Evolutionary conservation across 192 early-diverging fungal genomes (phyloP), one percentile per base, ranked within the genome.

Genomic region (Backusella tarrabulga): DNA sequence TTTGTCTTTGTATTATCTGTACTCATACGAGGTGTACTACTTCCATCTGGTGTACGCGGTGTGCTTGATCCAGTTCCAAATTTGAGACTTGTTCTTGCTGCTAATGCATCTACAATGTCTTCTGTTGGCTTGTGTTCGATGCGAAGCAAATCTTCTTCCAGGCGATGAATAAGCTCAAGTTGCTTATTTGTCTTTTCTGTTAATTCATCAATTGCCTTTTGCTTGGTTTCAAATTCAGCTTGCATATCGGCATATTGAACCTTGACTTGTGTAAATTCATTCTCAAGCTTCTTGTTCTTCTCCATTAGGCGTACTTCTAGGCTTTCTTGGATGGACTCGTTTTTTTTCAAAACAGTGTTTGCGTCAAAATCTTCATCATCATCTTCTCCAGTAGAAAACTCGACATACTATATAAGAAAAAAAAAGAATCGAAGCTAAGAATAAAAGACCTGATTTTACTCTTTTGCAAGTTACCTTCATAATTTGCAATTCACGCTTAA

Each of bases 401-500:
- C 93, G 5, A 94, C 89, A 85, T 91, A 88, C 86, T 87, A 72
- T 19, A 29, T 29, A 52, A 7, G 34, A 34, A 66, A 15, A 21
- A 21, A 29, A 29, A 34, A 34, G 6, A 32, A 32, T 32, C 29
- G 29, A 29, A 34, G 26, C 34, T 32, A n/a, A 34, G 17, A 15
- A 32, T 35, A 36, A 50, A 35, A 8, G 9, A 38, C 38, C 11
- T 40, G 9, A 40, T 40, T 40, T n/a, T 7, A n/a, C 19, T 50
- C 46, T 36, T 34, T 72, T 21, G 15, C 7, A 3, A 8, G 75
- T 79, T 77, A 91, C 92, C 83, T 93, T 94, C 71, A 95, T 84
- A 54, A 98, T 87, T 23, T 94, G 92, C 34, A 98, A 84, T 74
- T 98, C 97, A 41, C 91, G 87, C 80, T 93, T 94, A 41, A 97